A percentile compares a stretch with the other conserved stretches of the same genome.
Evolutionary conservation across 805 yeast species (phyloP).

Genomic region (Starmerella asiatica): DNA sequence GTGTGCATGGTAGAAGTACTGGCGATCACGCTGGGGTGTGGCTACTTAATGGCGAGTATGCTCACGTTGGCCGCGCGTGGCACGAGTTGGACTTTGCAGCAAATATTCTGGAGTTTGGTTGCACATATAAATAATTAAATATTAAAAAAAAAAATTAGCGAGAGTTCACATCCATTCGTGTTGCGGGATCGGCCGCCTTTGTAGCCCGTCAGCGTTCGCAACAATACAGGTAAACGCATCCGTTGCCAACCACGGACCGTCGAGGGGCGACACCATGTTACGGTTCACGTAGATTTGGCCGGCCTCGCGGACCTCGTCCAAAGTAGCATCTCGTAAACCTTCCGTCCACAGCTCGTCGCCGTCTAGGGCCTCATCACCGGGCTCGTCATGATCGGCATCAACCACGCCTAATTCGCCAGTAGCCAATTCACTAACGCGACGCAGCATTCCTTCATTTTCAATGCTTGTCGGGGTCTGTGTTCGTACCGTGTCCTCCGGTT

Average conservation of each 20-base stretch:
- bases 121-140: too few species aligned
- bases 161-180: conserved; percentile 33
- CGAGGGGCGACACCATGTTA: conserved; percentile 49
- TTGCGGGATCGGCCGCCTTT: conserved; percentile 28
- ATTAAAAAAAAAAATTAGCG: neutral
- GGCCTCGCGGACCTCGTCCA: conserved; percentile 66
- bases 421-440: neutral
- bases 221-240: conserved; percentile 43
- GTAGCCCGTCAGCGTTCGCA: conserved; percentile 33
- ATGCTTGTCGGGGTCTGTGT: neutral
- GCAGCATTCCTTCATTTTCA: neutral
- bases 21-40: conserved; percentile 31
- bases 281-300: conserved; percentile 69
- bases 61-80: conserved; percentile 19
- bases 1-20: conserved; percentile 56
- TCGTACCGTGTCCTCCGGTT: neutral
- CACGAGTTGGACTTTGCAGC: neutral
- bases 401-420: neutral
- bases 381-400: conserved; percentile 2
- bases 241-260: conserved; percentile 70
- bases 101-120: conserved; percentile 7
- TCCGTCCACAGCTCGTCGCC: conserved; percentile 1
- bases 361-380: conserved; percentile 1
- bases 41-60: conserved; percentile 24
- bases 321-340: conserved; percentile 30